Evolutionary conservation across 129 eudicot species (phyloP).

Genomic region (Calendula officinalis): DNA sequence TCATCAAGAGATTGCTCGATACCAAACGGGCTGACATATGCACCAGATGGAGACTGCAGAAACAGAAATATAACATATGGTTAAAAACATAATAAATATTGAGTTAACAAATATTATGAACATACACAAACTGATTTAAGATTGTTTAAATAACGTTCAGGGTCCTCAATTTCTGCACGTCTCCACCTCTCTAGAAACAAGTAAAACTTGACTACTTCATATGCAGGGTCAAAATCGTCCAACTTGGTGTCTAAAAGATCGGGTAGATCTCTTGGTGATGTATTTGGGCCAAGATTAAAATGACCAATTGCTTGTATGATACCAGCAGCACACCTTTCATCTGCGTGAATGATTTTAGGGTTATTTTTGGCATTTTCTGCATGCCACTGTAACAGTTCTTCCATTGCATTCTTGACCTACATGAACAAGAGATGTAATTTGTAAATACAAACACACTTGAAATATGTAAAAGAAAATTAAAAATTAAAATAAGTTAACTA

Average conservation of each 20-base stretch:
- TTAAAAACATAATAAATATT: neutral
- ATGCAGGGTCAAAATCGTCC: conserved; percentile 67
- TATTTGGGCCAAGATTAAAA: conserved; percentile 73
- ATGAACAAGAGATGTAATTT: neutral
- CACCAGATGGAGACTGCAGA: conserved; percentile 47
- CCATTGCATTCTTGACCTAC: conserved; percentile 94
- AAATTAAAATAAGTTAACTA: conserved; percentile 30
- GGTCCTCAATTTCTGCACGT: conserved; percentile 62
- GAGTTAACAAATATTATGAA: conserved; percentile 12
- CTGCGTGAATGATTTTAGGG: conserved; percentile 82
- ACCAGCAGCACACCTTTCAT: conserved; percentile 91
- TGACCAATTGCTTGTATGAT: conserved; percentile 93
- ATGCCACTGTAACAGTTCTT: conserved; percentile 90
- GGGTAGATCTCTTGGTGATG: conserved; percentile 64
- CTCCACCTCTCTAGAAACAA: conserved; percentile 79
- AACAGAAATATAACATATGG: neutral
- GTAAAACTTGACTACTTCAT: conserved; percentile 72
- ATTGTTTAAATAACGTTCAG: conserved; percentile 47
- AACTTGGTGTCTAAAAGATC: conserved; percentile 44
- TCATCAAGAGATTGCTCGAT: conserved; percentile 44
- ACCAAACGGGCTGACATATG: conserved; percentile 62
- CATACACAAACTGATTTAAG: conserved; percentile 67
- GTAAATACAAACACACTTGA: neutral
- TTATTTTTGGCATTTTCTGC: conserved; percentile 75
- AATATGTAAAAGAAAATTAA: no score